Conservation (phyloP, 331 rosid genomes). For the Erythrophleum ivorense region DNA sequence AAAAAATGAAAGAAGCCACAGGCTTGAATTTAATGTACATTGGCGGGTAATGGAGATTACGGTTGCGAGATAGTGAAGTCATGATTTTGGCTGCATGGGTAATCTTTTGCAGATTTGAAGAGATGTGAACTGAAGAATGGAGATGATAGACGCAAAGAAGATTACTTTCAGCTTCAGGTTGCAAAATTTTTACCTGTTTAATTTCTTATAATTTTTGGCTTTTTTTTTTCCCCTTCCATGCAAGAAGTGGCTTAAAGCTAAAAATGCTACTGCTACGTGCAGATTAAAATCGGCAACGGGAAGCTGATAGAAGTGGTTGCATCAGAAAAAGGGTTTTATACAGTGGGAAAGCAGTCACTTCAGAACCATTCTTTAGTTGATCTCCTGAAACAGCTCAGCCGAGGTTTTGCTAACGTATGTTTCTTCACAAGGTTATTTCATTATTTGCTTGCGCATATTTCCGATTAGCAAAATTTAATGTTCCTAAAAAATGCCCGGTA, state of each 20-base stretch:
- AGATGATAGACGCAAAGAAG: slow-evolving; percentile 60
- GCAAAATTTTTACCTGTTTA: not conserved
- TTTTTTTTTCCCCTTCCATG: not conserved
- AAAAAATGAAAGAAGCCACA: not conserved
- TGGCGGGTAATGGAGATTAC: slow-evolving; percentile 10
- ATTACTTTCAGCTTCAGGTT: slow-evolving; percentile 84
- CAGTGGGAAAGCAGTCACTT: slow-evolving; percentile 67
- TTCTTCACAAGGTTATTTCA: slow-evolving; percentile 2
- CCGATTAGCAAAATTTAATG: not conserved
- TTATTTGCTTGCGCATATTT: not conserved
- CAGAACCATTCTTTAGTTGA: slow-evolving; percentile 87
- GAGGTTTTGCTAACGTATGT: slow-evolving; percentile 89
- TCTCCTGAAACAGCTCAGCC: slow-evolving; percentile 91
- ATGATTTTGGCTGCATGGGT: slow-evolving; percentile 23
- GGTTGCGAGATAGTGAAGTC: not conserved
- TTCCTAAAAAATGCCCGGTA: not conserved
- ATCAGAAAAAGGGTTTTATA: slow-evolving; percentile 86
- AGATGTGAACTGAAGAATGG: slow-evolving; percentile 58
- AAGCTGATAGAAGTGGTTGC: slow-evolving; percentile 80
- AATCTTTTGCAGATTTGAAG: slow-evolving; percentile 61
- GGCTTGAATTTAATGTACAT: not conserved
- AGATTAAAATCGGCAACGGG: slow-evolving; percentile 93
- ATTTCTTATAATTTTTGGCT: not conserved
- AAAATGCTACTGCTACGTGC: slow-evolving; percentile 42
- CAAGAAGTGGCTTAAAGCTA: slow-evolving; percentile 14